Evolutionary conservation across 2,329 filamentous ascomycete genomes (phyloP).

Genomic region (Sphaerulina populicola): DNA sequence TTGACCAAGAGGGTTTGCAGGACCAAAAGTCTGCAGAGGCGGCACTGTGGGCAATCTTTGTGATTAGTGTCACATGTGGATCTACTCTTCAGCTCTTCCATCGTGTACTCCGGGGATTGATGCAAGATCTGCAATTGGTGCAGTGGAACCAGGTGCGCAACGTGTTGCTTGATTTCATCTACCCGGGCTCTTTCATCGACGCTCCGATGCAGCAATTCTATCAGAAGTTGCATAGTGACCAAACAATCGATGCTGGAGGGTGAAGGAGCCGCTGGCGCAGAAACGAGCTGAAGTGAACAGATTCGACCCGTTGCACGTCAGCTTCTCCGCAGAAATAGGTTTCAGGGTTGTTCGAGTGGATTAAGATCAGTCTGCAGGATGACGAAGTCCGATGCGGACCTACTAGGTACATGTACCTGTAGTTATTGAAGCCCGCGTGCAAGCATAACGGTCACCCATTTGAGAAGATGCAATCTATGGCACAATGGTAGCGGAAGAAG

Average conservation of each 20-base stretch:
- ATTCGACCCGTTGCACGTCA: too few species aligned
- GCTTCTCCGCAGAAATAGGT: too few species aligned
- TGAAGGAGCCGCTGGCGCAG: not conserved
- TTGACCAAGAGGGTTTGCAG: constrained; percentile 25
- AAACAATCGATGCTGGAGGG: not conserved
- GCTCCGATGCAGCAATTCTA: constrained; percentile 29
- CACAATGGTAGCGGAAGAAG: too few species aligned
- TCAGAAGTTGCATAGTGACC: constrained; percentile 18
- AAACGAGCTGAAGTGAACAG: too few species aligned
- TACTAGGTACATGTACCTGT: too few species aligned
- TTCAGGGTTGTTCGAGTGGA: too few species aligned
- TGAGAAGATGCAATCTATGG: too few species aligned
- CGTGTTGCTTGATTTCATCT: constrained; percentile 31
- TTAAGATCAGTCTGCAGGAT: too few species aligned
- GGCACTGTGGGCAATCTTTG: constrained; percentile 30
- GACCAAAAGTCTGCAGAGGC: constrained; percentile 30
- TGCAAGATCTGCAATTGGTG: constrained; percentile 26
- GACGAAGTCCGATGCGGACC: too few species aligned
- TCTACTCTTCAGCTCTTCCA: constrained; percentile 23
- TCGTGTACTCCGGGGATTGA: constrained; percentile 21
- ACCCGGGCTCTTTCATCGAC: constrained; percentile 30
- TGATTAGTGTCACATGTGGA: constrained; percentile 31
- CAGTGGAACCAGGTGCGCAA: constrained; percentile 30
- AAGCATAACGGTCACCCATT: too few species aligned
- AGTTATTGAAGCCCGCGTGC: too few species aligned